Evolutionary conservation across 306 rosid genomes (phyloP), one percentile per base, ranked within the genome.

Genomic region (Corylus americana): DNA sequence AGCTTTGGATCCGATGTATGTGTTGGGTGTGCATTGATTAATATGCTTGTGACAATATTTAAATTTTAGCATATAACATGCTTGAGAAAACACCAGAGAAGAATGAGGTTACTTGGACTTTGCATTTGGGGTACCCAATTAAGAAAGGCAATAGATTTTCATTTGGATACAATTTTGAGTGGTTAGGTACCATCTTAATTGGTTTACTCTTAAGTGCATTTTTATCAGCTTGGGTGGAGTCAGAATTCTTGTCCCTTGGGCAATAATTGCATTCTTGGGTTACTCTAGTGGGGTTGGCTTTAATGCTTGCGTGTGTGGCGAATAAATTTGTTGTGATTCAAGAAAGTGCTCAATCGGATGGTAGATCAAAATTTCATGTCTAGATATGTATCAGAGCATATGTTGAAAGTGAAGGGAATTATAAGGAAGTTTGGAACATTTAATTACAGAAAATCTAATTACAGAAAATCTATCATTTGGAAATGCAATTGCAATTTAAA

Each of bases 221-320:
- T 31, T 27, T 88, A 9, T 82, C 90, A 0, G 89, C 87, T 8
- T 74, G 87, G 25, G 87, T 86, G 11, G 88, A 83, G 74, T 13
- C 81, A 68, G 78, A 78, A 44, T 50, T 67, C 27, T 88, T 86
- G 27, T 74, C 44, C 84, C 64, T 86, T 35, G 91, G 88, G 79
- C 73, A 78, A 80, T 89, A 90, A 27, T 77, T 86, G 9, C 93
- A 90, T 80, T 88, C 92, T 57, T 84, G 81, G 87, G 87, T 50
- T 54, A 71, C 88, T 37, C 80, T 76, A 76, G 83, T 84, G 2
- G 90, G 86, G 11, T 68, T 84, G 88, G 73, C 64, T 83, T 73
- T 58, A 4, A 86, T 81, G 84, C 74, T 75, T 85, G 87, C 69
- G 85, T 4, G 35, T 31, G 35, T 31, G 35, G 35, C 35, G 2